Conservation (phyloP, 2,329 filamentous ascomycete species). For the Aspergillus sp. region DNA sequence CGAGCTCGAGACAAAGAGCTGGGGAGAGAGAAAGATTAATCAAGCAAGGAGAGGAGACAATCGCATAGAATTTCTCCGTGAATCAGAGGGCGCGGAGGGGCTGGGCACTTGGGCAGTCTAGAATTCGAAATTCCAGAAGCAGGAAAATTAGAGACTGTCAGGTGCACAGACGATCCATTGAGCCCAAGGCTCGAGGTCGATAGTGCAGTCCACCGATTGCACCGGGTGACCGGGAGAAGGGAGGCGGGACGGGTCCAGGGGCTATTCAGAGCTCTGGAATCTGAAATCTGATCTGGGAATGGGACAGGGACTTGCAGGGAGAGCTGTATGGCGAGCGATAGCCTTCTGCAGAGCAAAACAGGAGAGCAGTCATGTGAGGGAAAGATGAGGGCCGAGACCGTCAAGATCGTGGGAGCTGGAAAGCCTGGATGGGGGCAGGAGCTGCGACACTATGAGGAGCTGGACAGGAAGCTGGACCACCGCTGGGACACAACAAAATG, state of each 20-base stretch:
- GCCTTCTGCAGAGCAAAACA: slow-evolving; percentile 2
- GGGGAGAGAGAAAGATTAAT: background rate
- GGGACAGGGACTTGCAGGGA: background rate
- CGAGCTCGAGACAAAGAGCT: background rate
- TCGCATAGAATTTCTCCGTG: slow-evolving; percentile 18
- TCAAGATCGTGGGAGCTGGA: too few species aligned
- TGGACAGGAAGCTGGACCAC: background rate
- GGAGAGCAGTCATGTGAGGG: slow-evolving; percentile 1
- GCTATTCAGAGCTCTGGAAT: background rate
- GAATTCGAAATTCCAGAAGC: slow-evolving; percentile 6
- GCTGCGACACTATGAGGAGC: too few species aligned
- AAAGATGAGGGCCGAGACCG: background rate
- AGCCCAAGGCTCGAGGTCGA: slow-evolving; percentile 1
- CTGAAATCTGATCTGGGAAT: background rate
- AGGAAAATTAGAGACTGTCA: slow-evolving; percentile 7
- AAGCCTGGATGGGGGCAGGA: too few species aligned
- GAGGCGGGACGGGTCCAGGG: background rate
- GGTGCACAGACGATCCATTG: slow-evolving; percentile 12
- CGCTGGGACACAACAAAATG: background rate
- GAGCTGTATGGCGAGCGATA: background rate
- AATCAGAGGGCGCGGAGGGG: slow-evolving; percentile 18
- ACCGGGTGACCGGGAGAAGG: slow-evolving; percentile 3
- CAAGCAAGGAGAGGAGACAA: slow-evolving; percentile 4
- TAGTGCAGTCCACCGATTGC: background rate
- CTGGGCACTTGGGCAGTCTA: background rate